A percentile compares a stretch with the other conserved stretches of the same genome.
Conservation (phyloP, 2,329 filamentous ascomycete genomes). For the Daldinia sp. region DNA sequence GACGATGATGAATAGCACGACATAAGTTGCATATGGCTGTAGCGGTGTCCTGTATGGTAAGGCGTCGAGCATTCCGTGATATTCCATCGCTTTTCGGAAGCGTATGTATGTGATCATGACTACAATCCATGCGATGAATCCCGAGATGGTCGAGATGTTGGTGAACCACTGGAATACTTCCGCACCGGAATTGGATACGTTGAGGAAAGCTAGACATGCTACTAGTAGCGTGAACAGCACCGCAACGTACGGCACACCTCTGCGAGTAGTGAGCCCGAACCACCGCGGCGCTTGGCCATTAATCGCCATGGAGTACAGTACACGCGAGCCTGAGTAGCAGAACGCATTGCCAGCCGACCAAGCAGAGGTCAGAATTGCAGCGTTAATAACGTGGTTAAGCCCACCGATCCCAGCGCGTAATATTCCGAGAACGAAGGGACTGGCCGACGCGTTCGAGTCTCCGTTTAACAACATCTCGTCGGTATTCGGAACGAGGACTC, state of each 20-base stretch:
- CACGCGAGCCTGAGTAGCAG: conserved; percentile 73
- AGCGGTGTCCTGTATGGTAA: conserved; percentile 62
- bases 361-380: conserved; percentile 71
- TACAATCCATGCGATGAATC: conserved; percentile 68
- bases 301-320: conserved; percentile 73
- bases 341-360: conserved; percentile 69
- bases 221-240: conserved; percentile 66
- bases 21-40: conserved; percentile 71
- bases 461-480: conserved; percentile 66
- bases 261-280: conserved; percentile 67
- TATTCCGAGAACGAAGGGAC: conserved; percentile 73
- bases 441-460: conserved; percentile 66
- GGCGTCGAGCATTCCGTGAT: conserved; percentile 58
- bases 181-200: conserved; percentile 68
- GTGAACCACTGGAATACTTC: conserved; percentile 76
- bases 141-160: conserved; percentile 71
- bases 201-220: conserved; percentile 74
- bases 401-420: conserved; percentile 68
- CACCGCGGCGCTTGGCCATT: conserved; percentile 70
- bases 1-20: conserved; percentile 63
- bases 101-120: conserved; percentile 67
- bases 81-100: conserved; percentile 64
- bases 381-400: conserved; percentile 74
- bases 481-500: conserved; percentile 70
- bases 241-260: conserved; percentile 66